phyloP scores from a whole-genome alignment of 192 early-diverging fungal species.

The Coemansia sp. region DNA sequence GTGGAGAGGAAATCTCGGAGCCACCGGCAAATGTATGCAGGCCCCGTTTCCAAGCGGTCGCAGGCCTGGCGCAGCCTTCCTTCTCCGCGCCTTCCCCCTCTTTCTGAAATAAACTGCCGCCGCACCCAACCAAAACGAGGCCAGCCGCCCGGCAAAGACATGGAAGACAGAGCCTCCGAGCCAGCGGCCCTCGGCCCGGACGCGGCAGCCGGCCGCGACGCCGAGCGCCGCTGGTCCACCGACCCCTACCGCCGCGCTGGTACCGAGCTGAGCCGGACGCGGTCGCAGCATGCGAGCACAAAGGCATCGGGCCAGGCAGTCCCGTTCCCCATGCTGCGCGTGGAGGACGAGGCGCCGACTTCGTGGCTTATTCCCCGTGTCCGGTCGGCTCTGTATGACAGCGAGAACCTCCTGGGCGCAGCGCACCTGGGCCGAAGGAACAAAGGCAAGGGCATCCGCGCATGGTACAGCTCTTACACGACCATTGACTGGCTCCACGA shows the following conservation, averaged over 20 bases:
- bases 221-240: conserved; percentile 4
- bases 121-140: too few species aligned
- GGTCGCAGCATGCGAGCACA: conserved; percentile 7
- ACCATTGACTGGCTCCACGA: conserved; percentile 86
- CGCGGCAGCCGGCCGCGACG: not conserved
- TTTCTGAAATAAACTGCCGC: too few species aligned
- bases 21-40: too few species aligned
- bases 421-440: conserved; percentile 14
- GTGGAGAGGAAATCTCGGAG: too few species aligned
- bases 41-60: too few species aligned
- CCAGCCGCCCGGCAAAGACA: too few species aligned
- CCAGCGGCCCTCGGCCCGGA: not conserved
- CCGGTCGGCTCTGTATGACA: conserved; percentile 37
- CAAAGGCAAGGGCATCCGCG: conserved; percentile 37
- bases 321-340: conserved; percentile 36
- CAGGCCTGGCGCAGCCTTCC: too few species aligned
- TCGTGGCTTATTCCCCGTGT: conserved; percentile 46
- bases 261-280: conserved; percentile 8
- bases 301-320: conserved; percentile 5
- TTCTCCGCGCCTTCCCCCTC: too few species aligned
- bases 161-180: not conserved
- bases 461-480: conserved; percentile 44
- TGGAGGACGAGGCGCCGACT: conserved; percentile 36
- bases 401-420: conserved; percentile 20
- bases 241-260: not conserved